These are phyloP conservation scores for Spathaspora arborariae DNA, from an alignment of 805 yeast species.

Conservation along the genomic window DNA sequence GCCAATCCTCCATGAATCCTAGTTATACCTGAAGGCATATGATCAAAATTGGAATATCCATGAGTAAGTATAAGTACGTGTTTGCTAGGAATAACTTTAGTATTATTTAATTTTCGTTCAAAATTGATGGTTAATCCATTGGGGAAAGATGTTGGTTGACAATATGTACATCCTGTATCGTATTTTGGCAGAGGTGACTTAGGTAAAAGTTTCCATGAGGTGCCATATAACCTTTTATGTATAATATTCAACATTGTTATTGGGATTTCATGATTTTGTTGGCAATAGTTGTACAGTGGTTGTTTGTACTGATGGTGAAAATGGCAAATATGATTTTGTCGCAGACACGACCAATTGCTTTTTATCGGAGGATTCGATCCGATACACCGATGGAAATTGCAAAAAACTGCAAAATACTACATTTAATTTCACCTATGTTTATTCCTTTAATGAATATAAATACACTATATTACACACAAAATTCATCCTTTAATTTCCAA, in stretches of 20 bases:
- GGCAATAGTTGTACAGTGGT: background rate
- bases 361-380: too few relatives aligned
- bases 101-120: constrained; percentile 37
- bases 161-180: constrained; percentile 63
- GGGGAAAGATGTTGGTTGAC: constrained; percentile 40
- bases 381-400: too few relatives aligned
- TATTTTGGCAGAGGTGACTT: constrained; percentile 47
- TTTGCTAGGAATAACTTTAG: constrained; percentile 51
- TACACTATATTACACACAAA: constrained; percentile 5
- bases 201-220: constrained; percentile 8
- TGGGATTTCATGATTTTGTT: background rate
- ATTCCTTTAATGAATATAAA: too few relatives aligned
- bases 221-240: constrained; percentile 5
- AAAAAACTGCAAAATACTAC: too few relatives aligned
- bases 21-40: constrained; percentile 53
- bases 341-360: too few relatives aligned
- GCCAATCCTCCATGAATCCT: constrained; percentile 42
- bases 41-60: constrained; percentile 26
- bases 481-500: constrained; percentile 63
- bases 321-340: too few relatives aligned
- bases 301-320: too few relatives aligned
- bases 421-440: too few relatives aligned
- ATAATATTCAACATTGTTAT: background rate
- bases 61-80: constrained; percentile 54
- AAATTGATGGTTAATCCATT: constrained; percentile 38